These are phyloP conservation scores for Pseudogymnoascus destructans DNA, from an alignment of 2,329 filamentous ascomycete species.

Conservation along the genomic window DNA sequence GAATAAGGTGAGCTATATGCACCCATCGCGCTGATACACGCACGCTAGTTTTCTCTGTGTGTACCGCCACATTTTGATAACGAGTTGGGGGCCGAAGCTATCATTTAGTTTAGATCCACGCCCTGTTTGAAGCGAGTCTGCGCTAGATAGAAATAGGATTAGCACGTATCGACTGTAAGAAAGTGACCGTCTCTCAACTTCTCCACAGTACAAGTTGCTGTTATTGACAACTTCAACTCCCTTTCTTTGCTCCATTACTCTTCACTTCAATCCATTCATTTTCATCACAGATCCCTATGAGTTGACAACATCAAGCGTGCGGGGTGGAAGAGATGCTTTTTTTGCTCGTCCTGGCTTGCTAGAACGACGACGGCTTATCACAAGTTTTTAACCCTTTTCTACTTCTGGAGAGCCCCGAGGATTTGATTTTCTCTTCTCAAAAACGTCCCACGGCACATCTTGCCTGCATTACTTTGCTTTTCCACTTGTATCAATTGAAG, in stretches of 20 bases:
- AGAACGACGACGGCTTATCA: background rate
- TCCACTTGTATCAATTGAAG: background rate
- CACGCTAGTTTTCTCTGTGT: background rate
- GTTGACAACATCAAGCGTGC: background rate
- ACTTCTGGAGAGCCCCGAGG: background rate
- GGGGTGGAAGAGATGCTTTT: slow-evolving; percentile 1
- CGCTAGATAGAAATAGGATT: background rate
- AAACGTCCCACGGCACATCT: background rate
- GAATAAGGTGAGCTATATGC: background rate
- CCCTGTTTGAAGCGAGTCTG: background rate
- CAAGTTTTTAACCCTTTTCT: slow-evolving; percentile 5
- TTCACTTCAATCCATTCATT: slow-evolving; percentile 7
- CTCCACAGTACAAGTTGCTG: background rate
- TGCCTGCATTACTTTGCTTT: background rate
- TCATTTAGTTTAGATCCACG: background rate
- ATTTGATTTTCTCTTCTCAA: slow-evolving; percentile 2
- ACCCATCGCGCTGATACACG: background rate
- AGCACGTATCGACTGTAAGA: background rate
- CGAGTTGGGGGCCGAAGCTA: background rate
- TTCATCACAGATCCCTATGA: background rate
- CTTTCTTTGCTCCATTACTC: slow-evolving; percentile 2
- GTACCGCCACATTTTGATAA: slow-evolving; percentile 5
- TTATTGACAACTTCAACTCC: slow-evolving; percentile 4
- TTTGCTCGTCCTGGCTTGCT: slow-evolving; percentile 6
- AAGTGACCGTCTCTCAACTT: background rate